Evolutionary conservation across 2,329 filamentous ascomycete species (phyloP), one percentile per base, ranked within the genome.

Genomic region (Aspergillus amoenus): DNA sequence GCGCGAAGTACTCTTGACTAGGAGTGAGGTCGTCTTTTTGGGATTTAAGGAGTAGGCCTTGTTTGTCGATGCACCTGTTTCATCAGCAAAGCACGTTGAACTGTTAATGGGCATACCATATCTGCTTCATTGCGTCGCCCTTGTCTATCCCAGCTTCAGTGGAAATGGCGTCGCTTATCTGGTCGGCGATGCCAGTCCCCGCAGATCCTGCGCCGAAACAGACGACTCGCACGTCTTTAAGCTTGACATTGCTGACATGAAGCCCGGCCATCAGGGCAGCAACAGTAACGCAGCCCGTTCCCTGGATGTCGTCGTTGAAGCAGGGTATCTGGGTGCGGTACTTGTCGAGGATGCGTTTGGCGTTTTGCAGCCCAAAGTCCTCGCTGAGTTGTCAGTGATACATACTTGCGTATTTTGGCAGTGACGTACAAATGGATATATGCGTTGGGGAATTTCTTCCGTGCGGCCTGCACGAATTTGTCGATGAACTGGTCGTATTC

Each of bases 291-390:
- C 90, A 93, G 0, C 91, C 92, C 0, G 92, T 96, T 1, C 91
- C 92, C 72, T 96, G 91, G 0, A 96, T 87, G 70, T 96, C 91
- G 57, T 96, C 92, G 67, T 96, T 96, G 80, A 96, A 96, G 71
- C 91, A 95, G 0, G 91, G 82, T 7, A 93, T 87, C 49, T 88
- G 69, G 0, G 87, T 81, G 1, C 88, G 84, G 66, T 94, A 96
- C 37, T 81, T 83, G 58, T 96, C 89, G 1, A 96, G 79, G 2
- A 96, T 83, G 3, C 89, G 83, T 30, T 89, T 81, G 0, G 90
- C 89, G 66, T 96, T 96, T 1, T 73, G 73, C 0, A 95, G 76
- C 0, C 91, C 91, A 76, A 96, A 95, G 68, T 96, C 92, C 67
- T 96, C 90, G 66, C 72, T 76, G 13, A 3, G 1, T 21, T 17